Base-by-base conservation (phyloP, 768 basidiomycete genomes). In the Amanita jacksonii region DNA sequence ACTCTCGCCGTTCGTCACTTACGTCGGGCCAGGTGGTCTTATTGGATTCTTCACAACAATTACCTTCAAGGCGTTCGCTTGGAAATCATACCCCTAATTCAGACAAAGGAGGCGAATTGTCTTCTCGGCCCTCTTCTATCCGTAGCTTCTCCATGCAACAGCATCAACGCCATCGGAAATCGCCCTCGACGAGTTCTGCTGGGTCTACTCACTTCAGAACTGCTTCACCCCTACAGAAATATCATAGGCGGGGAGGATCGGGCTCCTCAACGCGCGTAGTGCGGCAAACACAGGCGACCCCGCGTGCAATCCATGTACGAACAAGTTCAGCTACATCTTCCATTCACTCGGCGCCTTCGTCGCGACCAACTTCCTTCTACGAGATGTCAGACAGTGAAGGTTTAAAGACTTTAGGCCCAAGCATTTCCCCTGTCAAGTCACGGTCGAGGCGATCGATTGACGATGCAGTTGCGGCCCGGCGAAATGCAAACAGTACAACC, bases 1-100 rank as follows among this genome's bases (percentile, higher is more conserved):
- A 91, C 56, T 96, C 92, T 5, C 69, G 84, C 27, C 69, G 90
- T 31, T 75, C 73, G 1, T 74, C 72, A n/a, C 66, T 66, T 15
- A 60, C 72, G 18, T 72, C 72, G 10, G 63, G 68, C 18, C 73
- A 75, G 46, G 62, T 74, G 59, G 48, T 72, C 8, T 51, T 73
- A n/a, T 54, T 85, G 28, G 84, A 81, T 45, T 79, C 77, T 7
- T 74, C 77, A 25, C 44, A 45, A 3, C 70, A 76, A 54, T 64
- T 78, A 10, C 73, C 79, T 4, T 74, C 78, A 8, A 74, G 87
- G 15, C 72, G 78, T 8, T 88, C 86, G 3, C 73, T 82, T 45
- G 85, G 85, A 1, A 81, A 72, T 51, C 84, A 84, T 43, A 93
- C 92, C 0, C 92, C 90, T 0, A 91, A 85, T 41, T 91, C 89